These are phyloP conservation scores for Pythium guiyangense DNA, from an alignment of 352 stramenopile genomes.

Conservation along the genomic window DNA sequence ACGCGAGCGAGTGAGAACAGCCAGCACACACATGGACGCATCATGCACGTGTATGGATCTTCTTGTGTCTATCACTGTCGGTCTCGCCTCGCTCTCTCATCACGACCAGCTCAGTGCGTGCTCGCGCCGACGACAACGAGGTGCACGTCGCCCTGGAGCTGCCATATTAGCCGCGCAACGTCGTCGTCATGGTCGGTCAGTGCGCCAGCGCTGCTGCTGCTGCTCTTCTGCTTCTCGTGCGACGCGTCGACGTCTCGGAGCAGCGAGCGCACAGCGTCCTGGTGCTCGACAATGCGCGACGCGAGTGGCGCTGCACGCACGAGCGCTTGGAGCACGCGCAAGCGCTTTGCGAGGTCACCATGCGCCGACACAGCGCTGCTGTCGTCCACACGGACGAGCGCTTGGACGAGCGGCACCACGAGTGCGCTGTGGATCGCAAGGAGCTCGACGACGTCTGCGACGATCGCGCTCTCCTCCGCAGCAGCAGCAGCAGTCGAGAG, in stretches of 20 bases:
- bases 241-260: conserved; percentile 20
- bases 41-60: no score
- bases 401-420: conserved; percentile 15
- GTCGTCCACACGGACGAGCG: conserved; percentile 8
- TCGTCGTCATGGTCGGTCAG: no score
- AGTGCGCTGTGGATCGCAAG: conserved; percentile 12
- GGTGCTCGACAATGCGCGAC: conserved; percentile 32
- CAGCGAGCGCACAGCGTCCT: conserved; percentile 21
- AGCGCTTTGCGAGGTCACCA: conserved; percentile 16
- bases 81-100: no score
- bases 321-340: conserved; percentile 48
- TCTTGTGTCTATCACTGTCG: no score
- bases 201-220: conserved; percentile 7
- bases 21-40: not conserved
- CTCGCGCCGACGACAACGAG: conserved; percentile 38
- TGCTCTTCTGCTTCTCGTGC: conserved; percentile 7
- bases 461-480: conserved; percentile 14
- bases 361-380: conserved; percentile 5
- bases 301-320: conserved; percentile 31
- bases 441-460: conserved; percentile 19
- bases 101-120: conserved; percentile 1
- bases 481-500: not conserved
- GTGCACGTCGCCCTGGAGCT: conserved; percentile 53
- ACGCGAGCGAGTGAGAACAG: not conserved
- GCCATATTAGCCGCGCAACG: conserved; percentile 32